A percentile compares a stretch with the other conserved stretches of the same genome.
These are phyloP conservation scores for Vaccinium macrocarpon DNA, from an alignment of 148 eudicot genomes.

Conservation along the genomic window DNA sequence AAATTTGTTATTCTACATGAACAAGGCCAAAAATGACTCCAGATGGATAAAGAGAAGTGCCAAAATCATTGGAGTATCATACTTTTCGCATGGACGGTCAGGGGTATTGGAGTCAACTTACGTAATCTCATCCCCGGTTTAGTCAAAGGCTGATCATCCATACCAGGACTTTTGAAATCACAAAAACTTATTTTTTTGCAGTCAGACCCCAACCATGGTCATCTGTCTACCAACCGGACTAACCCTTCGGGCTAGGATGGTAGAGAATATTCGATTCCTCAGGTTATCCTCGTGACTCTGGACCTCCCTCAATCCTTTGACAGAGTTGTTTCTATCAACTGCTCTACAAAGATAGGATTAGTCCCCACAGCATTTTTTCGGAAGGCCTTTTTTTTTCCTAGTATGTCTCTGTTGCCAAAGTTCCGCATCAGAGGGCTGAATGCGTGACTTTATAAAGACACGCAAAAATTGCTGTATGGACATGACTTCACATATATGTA, in stretches of 20 bases:
- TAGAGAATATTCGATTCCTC: background rate
- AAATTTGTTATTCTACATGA: background rate
- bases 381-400: background rate
- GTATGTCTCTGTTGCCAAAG: background rate
- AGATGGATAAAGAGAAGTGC: background rate
- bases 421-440: background rate
- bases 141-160: no score
- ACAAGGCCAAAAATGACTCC: background rate
- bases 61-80: background rate
- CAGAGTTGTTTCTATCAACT: conserved; percentile 8
- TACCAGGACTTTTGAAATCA: no score
- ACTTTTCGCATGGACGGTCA: background rate
- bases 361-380: conserved; percentile 17
- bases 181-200: no score
- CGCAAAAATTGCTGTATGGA: background rate
- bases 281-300: conserved; percentile 9
- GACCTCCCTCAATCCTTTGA: background rate
- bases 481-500: background rate
- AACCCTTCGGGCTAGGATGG: no score
- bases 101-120: no score
- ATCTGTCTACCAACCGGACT: no score
- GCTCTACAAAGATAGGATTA: background rate
- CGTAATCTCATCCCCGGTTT: no score
- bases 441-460: background rate
- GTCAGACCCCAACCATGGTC: no score